Conservation (phyloP, 2,329 filamentous ascomycete species). For the Ceratocystiopsis minuta region DNA sequence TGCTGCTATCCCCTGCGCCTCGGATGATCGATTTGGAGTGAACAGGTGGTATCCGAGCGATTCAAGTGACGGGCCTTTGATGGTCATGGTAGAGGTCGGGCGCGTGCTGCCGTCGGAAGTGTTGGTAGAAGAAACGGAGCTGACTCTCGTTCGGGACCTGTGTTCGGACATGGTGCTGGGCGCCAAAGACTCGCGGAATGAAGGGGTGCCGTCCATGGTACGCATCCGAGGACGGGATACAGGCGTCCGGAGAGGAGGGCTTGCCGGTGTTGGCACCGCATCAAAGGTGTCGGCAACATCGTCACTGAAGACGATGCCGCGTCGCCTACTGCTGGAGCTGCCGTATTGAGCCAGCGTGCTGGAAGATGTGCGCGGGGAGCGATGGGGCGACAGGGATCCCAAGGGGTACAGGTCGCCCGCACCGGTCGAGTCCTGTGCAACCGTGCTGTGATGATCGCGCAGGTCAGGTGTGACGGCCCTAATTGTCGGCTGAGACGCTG, state of each 20-base stretch:
- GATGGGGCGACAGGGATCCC: slow-evolving; percentile 23
- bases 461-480: slow-evolving; percentile 50
- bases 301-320: slow-evolving; percentile 44
- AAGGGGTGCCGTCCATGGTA: slow-evolving; percentile 33
- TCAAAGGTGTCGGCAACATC: slow-evolving; percentile 32
- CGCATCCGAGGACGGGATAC: slow-evolving; percentile 34
- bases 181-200: slow-evolving; percentile 22
- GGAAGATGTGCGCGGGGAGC: slow-evolving; percentile 27
- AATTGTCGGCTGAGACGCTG: slow-evolving; percentile 23
- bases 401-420: slow-evolving; percentile 10
- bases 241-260: slow-evolving; percentile 20
- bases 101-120: slow-evolving; percentile 29
- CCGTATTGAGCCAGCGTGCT: slow-evolving; percentile 17
- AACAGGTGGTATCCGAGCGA: slow-evolving; percentile 23
- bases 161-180: too few relatives aligned
- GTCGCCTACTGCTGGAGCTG: slow-evolving; percentile 16
- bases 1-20: slow-evolving; percentile 11
- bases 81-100: slow-evolving; percentile 19
- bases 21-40: slow-evolving; percentile 16
- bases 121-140: slow-evolving; percentile 49
- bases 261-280: slow-evolving; percentile 10
- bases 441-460: slow-evolving; percentile 14
- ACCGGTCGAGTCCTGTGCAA: slow-evolving; percentile 12
- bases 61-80: slow-evolving; percentile 24
- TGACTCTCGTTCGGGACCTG: slow-evolving; percentile 25